Base-by-base conservation (phyloP, 345 rosid species). In the Psidium friedrichsthalianum region DNA sequence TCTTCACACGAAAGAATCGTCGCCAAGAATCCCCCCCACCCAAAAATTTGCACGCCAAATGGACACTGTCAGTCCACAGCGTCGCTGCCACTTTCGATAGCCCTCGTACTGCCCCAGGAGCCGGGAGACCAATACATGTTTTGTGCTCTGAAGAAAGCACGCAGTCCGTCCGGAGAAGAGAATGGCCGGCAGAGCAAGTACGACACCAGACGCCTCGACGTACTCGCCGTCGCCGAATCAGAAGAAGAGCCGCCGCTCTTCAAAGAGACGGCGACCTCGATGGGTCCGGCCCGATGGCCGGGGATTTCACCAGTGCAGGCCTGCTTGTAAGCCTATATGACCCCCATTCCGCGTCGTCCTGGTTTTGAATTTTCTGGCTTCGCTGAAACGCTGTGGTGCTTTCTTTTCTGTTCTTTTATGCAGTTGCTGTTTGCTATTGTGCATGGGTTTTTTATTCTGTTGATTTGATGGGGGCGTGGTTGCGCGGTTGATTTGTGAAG, bases 231-330 rank as follows among this genome's bases (percentile, higher is more conserved):
- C 91, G 81, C 87, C 90, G 47, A 81, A 88, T 55, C 88, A 81
- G 51, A 95, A 90, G 86, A 82, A 85, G 83, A 91, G 8, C 92
- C 88, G 16, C 92, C 92, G 51, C 74, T 92, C 83, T 93, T 89
- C 89, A 88, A 88, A 14, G 90, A 88, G 90, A 88, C 56, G 84
- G 91, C 42, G 99, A 93, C 85, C 90, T 88, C 88, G 96, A 97
- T 96, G 98, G 99, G 90, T 90, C 51, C 95, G 99, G 85, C 98
- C 99, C 61, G 99, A 96, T 84, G 95, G 94, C 87, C 99, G 99
- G 18, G 90, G 91, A 80, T 95, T 96, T 91, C 97, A 91, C 82
- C 97, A 97, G 92, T 96, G 98, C 89, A 88, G 99, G 82, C 98
- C 99, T 6, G 99, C 99, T 42, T 95, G 99, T 97, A 88, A 83